A percentile compares a stretch with the other conserved stretches of the same genome.
These are phyloP conservation scores for Raphidocelis subcapitata DNA, from an alignment of 139 green algal genomes.

Conservation along the genomic window DNA sequence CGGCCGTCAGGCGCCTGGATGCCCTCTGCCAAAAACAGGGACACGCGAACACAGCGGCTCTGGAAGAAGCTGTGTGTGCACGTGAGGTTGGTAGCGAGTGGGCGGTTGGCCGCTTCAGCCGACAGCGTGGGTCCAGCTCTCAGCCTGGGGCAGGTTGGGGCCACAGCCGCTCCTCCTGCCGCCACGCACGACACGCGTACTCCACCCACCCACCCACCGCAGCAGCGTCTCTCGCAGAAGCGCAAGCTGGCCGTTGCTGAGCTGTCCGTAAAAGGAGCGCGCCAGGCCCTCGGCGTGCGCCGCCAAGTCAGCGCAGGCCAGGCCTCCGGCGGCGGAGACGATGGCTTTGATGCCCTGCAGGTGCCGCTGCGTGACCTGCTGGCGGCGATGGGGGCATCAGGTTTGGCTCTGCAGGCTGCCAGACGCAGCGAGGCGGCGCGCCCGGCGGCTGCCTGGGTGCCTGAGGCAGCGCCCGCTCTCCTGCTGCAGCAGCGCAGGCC, in stretches of 20 bases:
- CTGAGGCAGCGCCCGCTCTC: neutral
- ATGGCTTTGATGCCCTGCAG: conserved; percentile 41
- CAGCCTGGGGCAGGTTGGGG: neutral
- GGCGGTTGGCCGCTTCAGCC: neutral
- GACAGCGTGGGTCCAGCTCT: neutral
- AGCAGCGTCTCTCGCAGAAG: conserved; percentile 54
- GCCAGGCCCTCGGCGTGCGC: conserved; percentile 10
- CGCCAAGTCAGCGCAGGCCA: neutral
- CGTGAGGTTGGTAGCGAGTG: neutral
- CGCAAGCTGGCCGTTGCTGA: conserved; percentile 44
- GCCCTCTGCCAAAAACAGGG: conserved; percentile 61
- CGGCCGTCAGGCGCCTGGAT: conserved; percentile 53
- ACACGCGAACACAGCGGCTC: conserved; percentile 66
- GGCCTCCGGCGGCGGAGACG: conserved; percentile 8
- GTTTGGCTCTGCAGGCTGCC: neutral
- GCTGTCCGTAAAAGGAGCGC: neutral
- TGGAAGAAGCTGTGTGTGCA: conserved; percentile 51
- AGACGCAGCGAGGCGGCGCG: neutral
- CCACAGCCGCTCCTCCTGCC: neutral
- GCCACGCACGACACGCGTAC: neutral
- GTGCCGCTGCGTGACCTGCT: conserved; percentile 56
- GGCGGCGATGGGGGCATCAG: neutral
- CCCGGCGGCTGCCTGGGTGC: neutral
- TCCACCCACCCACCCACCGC: conserved; percentile 3
- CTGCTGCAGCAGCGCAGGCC: too few relatives aligned